Conservation (phyloP, 2,329 filamentous ascomycete genomes). For the Fusarium graminum region DNA sequence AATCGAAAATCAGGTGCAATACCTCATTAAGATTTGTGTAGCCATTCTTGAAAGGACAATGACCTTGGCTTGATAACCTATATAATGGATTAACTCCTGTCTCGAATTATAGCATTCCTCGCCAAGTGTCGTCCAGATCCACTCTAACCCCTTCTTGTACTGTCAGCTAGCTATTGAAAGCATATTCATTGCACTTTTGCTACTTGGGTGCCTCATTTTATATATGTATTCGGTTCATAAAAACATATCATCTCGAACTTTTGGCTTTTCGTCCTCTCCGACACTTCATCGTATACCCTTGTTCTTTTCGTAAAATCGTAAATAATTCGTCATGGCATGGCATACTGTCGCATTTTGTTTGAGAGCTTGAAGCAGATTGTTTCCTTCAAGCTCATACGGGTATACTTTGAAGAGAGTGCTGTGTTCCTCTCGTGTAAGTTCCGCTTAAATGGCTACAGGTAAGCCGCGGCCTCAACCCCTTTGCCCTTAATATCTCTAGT, state of each 20-base stretch:
- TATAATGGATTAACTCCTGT: not conserved
- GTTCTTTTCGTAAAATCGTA: conserved; percentile 43
- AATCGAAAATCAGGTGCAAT: conserved; percentile 9
- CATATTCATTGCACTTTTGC: not conserved
- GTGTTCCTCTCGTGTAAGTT: conserved; percentile 44
- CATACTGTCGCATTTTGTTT: conserved; percentile 30
- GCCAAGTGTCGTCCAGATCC: conserved; percentile 1
- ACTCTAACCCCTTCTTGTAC: not conserved
- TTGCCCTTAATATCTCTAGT: conserved; percentile 55
- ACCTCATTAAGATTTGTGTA: conserved; percentile 3
- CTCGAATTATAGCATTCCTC: not conserved
- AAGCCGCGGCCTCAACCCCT: conserved; percentile 44
- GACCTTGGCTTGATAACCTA: not conserved
- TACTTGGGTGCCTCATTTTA: conserved; percentile 1
- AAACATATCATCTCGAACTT: conserved; percentile 33
- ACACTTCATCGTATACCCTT: conserved; percentile 15
- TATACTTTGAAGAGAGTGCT: conserved; percentile 42
- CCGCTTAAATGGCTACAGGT: conserved; percentile 9
- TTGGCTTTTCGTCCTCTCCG: conserved; percentile 21
- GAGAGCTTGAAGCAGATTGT: not conserved
- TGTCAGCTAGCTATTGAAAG: conserved; percentile 8
- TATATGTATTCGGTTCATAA: conserved; percentile 15
- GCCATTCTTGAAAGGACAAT: conserved; percentile 3
- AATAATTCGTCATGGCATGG: conserved; percentile 42
- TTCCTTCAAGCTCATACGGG: not conserved